These are phyloP conservation scores for Penicillium corylophilum DNA, from an alignment of 2,329 filamentous ascomycete genomes.

Conservation along the genomic window DNA sequence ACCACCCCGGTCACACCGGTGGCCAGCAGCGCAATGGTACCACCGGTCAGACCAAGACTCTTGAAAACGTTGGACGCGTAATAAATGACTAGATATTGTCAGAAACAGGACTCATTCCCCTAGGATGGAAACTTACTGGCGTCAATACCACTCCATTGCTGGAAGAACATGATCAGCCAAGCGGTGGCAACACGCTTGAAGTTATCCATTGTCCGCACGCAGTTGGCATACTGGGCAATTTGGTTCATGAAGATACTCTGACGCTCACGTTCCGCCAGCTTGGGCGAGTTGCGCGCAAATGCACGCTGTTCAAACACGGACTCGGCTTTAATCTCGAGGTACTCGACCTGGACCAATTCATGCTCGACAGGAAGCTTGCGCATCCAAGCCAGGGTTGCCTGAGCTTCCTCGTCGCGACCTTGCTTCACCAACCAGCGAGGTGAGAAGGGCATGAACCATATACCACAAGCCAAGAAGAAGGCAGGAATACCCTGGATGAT, in stretches of 20 bases:
- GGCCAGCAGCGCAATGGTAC: constrained; percentile 33
- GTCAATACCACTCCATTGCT: constrained; percentile 48
- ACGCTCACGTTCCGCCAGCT: constrained; percentile 32
- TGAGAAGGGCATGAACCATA: constrained; percentile 54
- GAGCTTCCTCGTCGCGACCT: constrained; percentile 47
- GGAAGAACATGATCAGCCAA: constrained; percentile 51
- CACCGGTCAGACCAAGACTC: constrained; percentile 34
- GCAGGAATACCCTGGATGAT: constrained; percentile 47
- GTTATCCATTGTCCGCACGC: constrained; percentile 51
- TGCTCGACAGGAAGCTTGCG: constrained; percentile 34
- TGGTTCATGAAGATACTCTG: constrained; percentile 47
- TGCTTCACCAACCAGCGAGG: constrained; percentile 54
- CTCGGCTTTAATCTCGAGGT: constrained; percentile 50
- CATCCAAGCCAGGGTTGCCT: constrained; percentile 26
- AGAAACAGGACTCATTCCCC: neutral
- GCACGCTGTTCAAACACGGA: constrained; percentile 44
- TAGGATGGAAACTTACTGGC: constrained; percentile 26
- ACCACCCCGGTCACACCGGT: constrained; percentile 37
- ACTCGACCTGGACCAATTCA: constrained; percentile 45
- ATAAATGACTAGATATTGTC: constrained; percentile 41
- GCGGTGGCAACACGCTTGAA: constrained; percentile 49
- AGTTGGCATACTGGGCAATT: constrained; percentile 52
- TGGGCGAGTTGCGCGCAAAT: constrained; percentile 45
- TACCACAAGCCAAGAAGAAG: constrained; percentile 34
- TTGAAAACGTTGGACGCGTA: constrained; percentile 39